Percentiles rank a stretch among this genome's conserved stretches.
phyloP scores from a whole-genome alignment of 345 rosid species.

The Gossypium herbaceum region DNA sequence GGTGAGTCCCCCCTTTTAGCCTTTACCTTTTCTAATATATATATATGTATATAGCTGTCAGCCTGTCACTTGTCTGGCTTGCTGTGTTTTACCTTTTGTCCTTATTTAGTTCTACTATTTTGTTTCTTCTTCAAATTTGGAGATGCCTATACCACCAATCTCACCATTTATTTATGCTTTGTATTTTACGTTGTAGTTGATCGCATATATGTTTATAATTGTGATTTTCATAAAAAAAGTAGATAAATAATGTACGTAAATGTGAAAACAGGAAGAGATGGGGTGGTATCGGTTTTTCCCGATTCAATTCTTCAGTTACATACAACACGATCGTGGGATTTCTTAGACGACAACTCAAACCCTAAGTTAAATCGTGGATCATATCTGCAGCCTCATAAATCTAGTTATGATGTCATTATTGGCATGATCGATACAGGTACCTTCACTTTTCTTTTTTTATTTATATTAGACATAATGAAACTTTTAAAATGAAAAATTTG shows the following conservation, averaged over 20 bases:
- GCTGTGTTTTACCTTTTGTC: not conserved
- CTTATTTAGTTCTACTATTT: not conserved
- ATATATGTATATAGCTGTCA: not conserved
- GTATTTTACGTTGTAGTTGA: too few relatives aligned
- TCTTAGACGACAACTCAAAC: slow-evolving; percentile 38
- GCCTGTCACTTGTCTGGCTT: not conserved
- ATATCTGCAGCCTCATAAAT: slow-evolving; percentile 6
- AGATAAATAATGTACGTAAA: too few relatives aligned
- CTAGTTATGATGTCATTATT: slow-evolving; percentile 47
- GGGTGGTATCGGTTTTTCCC: slow-evolving; percentile 58
- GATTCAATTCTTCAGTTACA: slow-evolving; percentile 61
- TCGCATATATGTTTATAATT: too few relatives aligned
- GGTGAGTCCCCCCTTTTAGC: slow-evolving; percentile 27
- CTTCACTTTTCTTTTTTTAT: not conserved
- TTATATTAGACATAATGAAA: too few relatives aligned
- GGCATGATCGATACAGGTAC: slow-evolving; percentile 63
- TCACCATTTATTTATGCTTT: too few relatives aligned
- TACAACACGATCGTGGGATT: slow-evolving; percentile 90
- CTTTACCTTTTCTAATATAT: not conserved
- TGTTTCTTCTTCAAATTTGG: not conserved
- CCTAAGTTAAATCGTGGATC: slow-evolving; percentile 1
- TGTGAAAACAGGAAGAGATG: slow-evolving; percentile 40
- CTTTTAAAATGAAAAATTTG: too few relatives aligned
- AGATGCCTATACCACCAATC: too few relatives aligned
- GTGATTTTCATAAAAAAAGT: too few relatives aligned